Percentiles rank a stretch among this genome's conserved stretches.
phyloP scores from a whole-genome alignment of 2,329 filamentous ascomycete species.

The Aspergillus niger region DNA sequence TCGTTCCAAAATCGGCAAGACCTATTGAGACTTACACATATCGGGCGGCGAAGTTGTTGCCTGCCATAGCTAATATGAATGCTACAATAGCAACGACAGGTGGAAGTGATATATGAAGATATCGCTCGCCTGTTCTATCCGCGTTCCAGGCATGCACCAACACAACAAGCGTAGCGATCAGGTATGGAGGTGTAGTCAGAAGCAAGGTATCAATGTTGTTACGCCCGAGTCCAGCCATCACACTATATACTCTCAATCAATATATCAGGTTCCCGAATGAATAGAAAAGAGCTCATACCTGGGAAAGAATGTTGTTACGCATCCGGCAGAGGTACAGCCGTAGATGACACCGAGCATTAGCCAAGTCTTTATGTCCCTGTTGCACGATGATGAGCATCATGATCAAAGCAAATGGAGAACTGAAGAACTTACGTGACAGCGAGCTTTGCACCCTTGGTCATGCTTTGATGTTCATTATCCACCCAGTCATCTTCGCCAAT shows the following conservation, averaged over 20 bases:
- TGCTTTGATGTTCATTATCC: conserved; percentile 52
- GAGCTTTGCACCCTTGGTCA: conserved; percentile 48
- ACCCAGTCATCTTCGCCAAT: conserved; percentile 57
- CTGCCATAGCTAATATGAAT: conserved; percentile 1
- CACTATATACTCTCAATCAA: not conserved
- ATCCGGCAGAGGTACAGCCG: not conserved
- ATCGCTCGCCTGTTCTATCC: not conserved
- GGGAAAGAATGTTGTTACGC: not conserved
- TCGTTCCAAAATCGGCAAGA: too few species aligned
- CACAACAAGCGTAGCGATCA: not conserved
- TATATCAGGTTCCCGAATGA: too few species aligned
- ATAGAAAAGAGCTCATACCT: not conserved
- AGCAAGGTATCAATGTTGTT: conserved; percentile 3
- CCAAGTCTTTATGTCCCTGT: conserved; percentile 1
- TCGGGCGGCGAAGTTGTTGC: not conserved
- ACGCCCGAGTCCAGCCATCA: conserved; percentile 1
- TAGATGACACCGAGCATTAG: not conserved
- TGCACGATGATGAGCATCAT: not conserved
- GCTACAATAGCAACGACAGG: not conserved
- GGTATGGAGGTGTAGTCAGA: conserved; percentile 1
- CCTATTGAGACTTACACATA: not conserved
- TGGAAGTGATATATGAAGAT: not conserved
- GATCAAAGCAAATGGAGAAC: not conserved
- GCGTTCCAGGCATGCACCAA: conserved; percentile 1
- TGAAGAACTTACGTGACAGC: not conserved